A percentile compares a stretch with the other conserved stretches of the same genome.
Evolutionary conservation across 2,329 filamentous ascomycete genomes (phyloP).

Genomic region (Aspergillus hiratsukae): DNA sequence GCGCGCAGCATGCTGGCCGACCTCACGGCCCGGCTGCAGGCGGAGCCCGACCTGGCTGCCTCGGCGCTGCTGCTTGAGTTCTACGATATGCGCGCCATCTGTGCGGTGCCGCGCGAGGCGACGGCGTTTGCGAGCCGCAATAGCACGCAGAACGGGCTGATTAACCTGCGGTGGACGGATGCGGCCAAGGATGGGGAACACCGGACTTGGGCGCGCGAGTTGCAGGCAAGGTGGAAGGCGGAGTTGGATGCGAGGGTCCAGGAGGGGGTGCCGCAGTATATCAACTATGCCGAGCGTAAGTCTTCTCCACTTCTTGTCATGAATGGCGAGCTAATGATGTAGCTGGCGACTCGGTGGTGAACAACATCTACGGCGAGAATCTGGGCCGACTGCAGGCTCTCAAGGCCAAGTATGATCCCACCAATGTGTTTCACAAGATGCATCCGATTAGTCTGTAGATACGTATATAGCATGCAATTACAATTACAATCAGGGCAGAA

Average conservation of each 20-base stretch:
- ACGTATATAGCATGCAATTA: not conserved
- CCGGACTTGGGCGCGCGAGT: constrained; percentile 37
- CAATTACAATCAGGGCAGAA: not conserved
- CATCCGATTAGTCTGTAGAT: constrained; percentile 25
- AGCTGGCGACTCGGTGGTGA: constrained; percentile 30
- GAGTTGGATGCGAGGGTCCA: constrained; percentile 15
- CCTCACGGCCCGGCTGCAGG: constrained; percentile 24
- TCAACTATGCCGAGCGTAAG: constrained; percentile 35
- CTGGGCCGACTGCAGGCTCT: constrained; percentile 37
- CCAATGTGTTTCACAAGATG: constrained; percentile 45
- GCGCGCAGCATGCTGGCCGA: constrained; percentile 28
- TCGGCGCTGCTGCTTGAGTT: constrained; percentile 40
- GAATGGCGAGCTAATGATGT: constrained; percentile 4
- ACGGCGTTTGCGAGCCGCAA: constrained; percentile 47
- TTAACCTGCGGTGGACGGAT: constrained; percentile 41
- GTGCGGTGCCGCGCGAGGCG: constrained; percentile 29
- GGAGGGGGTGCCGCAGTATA: constrained; percentile 28
- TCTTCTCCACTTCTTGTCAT: not conserved
- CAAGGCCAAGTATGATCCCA: constrained; percentile 46
- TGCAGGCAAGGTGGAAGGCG: constrained; percentile 24
- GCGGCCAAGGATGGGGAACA: constrained; percentile 33
- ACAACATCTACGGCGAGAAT: constrained; percentile 45
- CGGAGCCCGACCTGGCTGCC: constrained; percentile 26
- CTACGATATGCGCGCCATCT: constrained; percentile 39
- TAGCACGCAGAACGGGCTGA: constrained; percentile 42